These are phyloP conservation scores for Phaeosphaeriaceae sp. DNA, from an alignment of 2,329 filamentous ascomycete genomes.

Conservation along the genomic window DNA sequence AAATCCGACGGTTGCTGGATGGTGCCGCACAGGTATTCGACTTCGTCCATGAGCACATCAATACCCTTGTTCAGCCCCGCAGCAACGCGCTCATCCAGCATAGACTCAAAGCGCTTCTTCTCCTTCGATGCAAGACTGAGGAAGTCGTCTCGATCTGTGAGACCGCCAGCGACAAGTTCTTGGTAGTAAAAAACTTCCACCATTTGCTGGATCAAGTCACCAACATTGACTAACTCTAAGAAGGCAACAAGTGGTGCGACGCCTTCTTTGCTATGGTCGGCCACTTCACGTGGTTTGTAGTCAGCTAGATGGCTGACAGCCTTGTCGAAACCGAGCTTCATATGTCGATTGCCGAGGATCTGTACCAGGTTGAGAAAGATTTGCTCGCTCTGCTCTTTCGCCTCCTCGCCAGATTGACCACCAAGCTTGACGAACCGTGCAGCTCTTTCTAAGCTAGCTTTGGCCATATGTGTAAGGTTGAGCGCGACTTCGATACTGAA, in stretches of 20 bases:
- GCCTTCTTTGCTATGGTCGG: conserved; percentile 71
- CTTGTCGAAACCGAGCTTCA: conserved; percentile 92
- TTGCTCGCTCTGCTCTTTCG: conserved; percentile 84
- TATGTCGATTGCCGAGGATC: conserved; percentile 83
- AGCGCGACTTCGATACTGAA: conserved; percentile 97
- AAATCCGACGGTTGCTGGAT: conserved; percentile 88
- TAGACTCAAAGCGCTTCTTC: conserved; percentile 98
- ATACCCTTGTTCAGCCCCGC: conserved; percentile 97
- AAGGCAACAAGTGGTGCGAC: conserved; percentile 95
- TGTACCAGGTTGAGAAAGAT: conserved; percentile 88
- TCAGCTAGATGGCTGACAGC: conserved; percentile 88
- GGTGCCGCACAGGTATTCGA: conserved; percentile 92
- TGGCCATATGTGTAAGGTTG: conserved; percentile 85
- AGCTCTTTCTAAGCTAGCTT: conserved; percentile 83
- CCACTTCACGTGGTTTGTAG: conserved; percentile 88
- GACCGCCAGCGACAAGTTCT: conserved; percentile 80
- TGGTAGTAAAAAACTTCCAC: conserved; percentile 98
- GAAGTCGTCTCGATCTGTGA: conserved; percentile 93
- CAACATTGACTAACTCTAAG: conserved; percentile 95
- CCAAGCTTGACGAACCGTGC: conserved; percentile 82
- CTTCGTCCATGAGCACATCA: conserved; percentile 97
- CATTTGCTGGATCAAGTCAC: conserved; percentile 98
- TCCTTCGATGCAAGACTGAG: conserved; percentile 88
- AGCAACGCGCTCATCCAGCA: conserved; percentile 95
- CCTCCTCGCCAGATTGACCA: conserved; percentile 80